These are phyloP conservation scores for Colletotrichum tropicicola DNA, from an alignment of 2,329 filamentous ascomycete genomes.

Conservation along the genomic window DNA sequence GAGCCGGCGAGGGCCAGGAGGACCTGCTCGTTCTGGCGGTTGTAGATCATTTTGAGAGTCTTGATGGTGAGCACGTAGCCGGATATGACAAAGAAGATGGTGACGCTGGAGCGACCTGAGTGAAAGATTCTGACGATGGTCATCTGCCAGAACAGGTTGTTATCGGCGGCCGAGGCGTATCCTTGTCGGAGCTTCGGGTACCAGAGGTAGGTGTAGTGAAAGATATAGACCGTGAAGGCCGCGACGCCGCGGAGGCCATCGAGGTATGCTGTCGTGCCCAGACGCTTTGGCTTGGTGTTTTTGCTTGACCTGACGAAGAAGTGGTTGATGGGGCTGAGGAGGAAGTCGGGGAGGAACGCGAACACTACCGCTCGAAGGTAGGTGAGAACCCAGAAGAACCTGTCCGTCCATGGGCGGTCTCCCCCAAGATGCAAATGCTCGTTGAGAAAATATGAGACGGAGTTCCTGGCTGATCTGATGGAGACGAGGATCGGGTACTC, in stretches of 20 bases:
- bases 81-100: conserved; percentile 69
- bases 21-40: conserved; percentile 45
- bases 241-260: conserved; percentile 66
- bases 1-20: conserved; percentile 56
- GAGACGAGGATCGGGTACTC: neutral
- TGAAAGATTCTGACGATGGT: conserved; percentile 62
- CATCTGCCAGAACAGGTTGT: conserved; percentile 54
- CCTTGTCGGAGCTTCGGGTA: conserved; percentile 31
- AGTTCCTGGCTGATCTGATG: neutral
- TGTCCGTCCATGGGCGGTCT: neutral
- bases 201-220: conserved; percentile 50
- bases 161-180: conserved; percentile 52
- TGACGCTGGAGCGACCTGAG: conserved; percentile 64
- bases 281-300: neutral
- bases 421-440: neutral
- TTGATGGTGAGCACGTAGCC: conserved; percentile 68
- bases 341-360: neutral
- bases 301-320: neutral
- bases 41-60: conserved; percentile 54
- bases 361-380: neutral
- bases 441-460: conserved; percentile 3
- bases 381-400: neutral
- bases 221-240: conserved; percentile 64
- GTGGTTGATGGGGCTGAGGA: neutral
- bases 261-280: conserved; percentile 62